A percentile compares a stretch with the other conserved stretches of the same genome.
Evolutionary conservation across 768 basidiomycete species (phyloP).

Genomic region (Podaxis sp.): DNA sequence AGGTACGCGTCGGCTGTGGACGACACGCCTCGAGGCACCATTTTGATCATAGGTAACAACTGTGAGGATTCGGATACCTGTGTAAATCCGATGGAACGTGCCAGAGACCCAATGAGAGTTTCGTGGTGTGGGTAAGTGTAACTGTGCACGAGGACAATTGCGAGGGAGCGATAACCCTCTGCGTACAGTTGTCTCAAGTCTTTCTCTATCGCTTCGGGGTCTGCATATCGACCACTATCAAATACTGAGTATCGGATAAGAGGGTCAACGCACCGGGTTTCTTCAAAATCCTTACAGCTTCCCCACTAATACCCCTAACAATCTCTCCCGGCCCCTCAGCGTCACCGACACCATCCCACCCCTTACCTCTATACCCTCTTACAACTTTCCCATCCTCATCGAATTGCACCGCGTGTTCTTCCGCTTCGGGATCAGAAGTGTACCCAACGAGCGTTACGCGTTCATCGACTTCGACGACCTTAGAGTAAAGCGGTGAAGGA

Average conservation of each 20-base stretch:
- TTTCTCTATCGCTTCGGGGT: slow-evolving; percentile 48
- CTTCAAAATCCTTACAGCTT: slow-evolving; percentile 82
- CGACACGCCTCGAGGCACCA: slow-evolving; percentile 90
- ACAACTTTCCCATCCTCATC: slow-evolving; percentile 65
- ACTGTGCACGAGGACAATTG: slow-evolving; percentile 88
- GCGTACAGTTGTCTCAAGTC: slow-evolving; percentile 74
- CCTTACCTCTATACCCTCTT: slow-evolving; percentile 73
- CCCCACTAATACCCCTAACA: slow-evolving; percentile 81
- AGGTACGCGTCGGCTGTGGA: slow-evolving; percentile 95
- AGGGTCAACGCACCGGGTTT: slow-evolving; percentile 52
- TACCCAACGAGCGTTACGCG: slow-evolving; percentile 94
- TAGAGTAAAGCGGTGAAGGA: slow-evolving; percentile 71
- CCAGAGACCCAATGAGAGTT: slow-evolving; percentile 65
- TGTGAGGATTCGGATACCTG: slow-evolving; percentile 88
- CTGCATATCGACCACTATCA: slow-evolving; percentile 30
- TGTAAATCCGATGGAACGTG: slow-evolving; percentile 79
- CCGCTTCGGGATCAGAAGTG: slow-evolving; percentile 83
- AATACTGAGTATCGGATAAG: background rate
- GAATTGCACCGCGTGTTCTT: slow-evolving; percentile 75
- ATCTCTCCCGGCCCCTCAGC: slow-evolving; percentile 83
- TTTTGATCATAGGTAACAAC: slow-evolving; percentile 93
- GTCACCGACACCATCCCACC: slow-evolving; percentile 68
- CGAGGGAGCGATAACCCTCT: slow-evolving; percentile 85
- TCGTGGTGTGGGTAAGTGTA: slow-evolving; percentile 93
- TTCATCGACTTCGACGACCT: slow-evolving; percentile 80